Evolutionary conservation across 2,329 filamentous ascomycete genomes (phyloP).

Genomic region (Cercospora citrullina): DNA sequence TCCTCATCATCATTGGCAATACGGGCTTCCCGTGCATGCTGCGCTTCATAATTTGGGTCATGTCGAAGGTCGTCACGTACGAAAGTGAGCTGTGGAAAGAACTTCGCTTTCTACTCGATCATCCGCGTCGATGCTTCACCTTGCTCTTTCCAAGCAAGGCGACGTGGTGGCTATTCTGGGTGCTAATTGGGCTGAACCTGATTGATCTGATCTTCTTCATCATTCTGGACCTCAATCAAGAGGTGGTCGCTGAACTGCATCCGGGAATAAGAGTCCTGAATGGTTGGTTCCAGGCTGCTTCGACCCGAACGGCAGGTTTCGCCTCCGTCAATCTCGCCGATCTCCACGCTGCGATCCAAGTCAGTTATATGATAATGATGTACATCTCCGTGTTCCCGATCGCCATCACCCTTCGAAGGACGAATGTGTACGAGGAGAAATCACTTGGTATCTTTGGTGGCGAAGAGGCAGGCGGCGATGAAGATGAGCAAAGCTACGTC

Average conservation of each 20-base stretch:
- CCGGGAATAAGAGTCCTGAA: slow-evolving; percentile 76
- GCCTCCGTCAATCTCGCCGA: slow-evolving; percentile 73
- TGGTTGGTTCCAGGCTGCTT: slow-evolving; percentile 85
- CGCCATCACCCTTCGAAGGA: slow-evolving; percentile 88
- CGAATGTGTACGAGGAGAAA: slow-evolving; percentile 95
- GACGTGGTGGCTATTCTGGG: slow-evolving; percentile 94
- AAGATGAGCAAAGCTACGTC: slow-evolving; percentile 74
- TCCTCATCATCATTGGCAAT: slow-evolving; percentile 91
- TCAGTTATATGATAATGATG: slow-evolving; percentile 98
- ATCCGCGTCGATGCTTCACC: slow-evolving; percentile 94
- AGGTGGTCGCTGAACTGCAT: slow-evolving; percentile 66
- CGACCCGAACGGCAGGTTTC: slow-evolving; percentile 89
- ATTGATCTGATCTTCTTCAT: slow-evolving; percentile 90
- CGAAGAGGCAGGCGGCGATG: slow-evolving; percentile 53
- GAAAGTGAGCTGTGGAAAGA: slow-evolving; percentile 82
- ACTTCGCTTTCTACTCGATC: slow-evolving; percentile 84
- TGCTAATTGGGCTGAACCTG: slow-evolving; percentile 77
- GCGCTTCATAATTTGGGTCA: slow-evolving; percentile 84
- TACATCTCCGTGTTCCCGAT: slow-evolving; percentile 98
- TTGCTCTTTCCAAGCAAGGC: slow-evolving; percentile 85
- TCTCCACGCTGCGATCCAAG: slow-evolving; percentile 87
- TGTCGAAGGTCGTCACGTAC: slow-evolving; percentile 65
- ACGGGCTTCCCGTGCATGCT: slow-evolving; percentile 95
- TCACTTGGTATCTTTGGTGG: slow-evolving; percentile 71
- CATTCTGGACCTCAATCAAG: slow-evolving; percentile 79